Conservation (phyloP, 176 grass and related monocot species). For the Canna indica region DNA sequence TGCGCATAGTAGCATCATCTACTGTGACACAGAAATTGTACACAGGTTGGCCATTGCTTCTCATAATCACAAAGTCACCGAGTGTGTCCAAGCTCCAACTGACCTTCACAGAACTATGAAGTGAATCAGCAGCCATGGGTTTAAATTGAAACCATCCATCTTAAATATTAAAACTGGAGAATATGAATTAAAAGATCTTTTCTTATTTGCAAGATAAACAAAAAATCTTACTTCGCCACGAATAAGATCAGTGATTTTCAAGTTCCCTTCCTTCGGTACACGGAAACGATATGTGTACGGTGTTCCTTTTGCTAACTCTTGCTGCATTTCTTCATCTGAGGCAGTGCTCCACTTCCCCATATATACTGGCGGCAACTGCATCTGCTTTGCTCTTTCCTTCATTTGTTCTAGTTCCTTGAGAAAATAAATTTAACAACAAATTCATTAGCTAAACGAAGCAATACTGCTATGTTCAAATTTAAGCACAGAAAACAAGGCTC, state of each 20-base stretch:
- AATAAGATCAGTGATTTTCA: slow-evolving; percentile 92
- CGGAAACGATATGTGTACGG: slow-evolving; percentile 86
- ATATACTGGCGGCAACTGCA: slow-evolving; percentile 86
- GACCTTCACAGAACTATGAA: slow-evolving; percentile 91
- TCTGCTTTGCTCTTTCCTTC: slow-evolving; percentile 75
- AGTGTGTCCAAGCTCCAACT: slow-evolving; percentile 87
- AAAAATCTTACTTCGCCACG: slow-evolving; percentile 66
- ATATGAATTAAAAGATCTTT: no score
- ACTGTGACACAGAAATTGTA: slow-evolving; percentile 99
- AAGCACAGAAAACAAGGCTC: no score
- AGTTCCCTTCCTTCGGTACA: slow-evolving; percentile 65
- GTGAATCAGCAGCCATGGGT: slow-evolving; percentile 38
- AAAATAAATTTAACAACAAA: no score
- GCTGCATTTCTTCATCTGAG: slow-evolving; percentile 57
- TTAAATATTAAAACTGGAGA: no score
- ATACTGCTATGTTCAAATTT: no score
- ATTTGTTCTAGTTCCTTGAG: slow-evolving; percentile 91
- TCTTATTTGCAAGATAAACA: no score
- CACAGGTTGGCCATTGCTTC: slow-evolving; percentile 97
- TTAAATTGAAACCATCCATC: background rate
- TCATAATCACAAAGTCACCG: slow-evolving; percentile 97
- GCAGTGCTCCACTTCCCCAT: slow-evolving; percentile 83
- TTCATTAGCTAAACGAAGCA: no score
- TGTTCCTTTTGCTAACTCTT: slow-evolving; percentile 68
- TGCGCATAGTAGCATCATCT: slow-evolving; percentile 87